Percentiles rank a stretch among this genome's conserved stretches.
These are phyloP conservation scores for Solanum lignicaule DNA, from an alignment of 257 asterid species.

Conservation along the genomic window DNA sequence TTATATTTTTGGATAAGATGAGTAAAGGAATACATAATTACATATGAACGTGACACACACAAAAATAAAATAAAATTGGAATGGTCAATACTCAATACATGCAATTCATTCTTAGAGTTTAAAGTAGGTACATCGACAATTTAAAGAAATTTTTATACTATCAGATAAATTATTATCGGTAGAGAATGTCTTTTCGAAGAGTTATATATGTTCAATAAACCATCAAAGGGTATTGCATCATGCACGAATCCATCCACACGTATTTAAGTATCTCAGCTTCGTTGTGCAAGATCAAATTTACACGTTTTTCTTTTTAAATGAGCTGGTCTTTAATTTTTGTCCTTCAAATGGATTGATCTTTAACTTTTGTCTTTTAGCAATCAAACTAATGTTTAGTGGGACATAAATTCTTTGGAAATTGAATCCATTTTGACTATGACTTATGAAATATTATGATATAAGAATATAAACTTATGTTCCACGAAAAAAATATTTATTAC, in stretches of 20 bases:
- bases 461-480: neutral
- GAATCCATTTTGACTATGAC: fast-evolving
- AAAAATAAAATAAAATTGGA: too few species aligned
- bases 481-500: neutral
- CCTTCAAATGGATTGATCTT: neutral
- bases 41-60: neutral
- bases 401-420: neutral
- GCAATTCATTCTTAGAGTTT: too few species aligned
- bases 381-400: neutral
- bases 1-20: neutral
- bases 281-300: neutral
- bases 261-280: neutral
- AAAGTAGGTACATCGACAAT: too few species aligned
- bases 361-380: neutral
- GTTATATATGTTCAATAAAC: neutral
- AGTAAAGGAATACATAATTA: neutral
- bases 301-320: too few species aligned
- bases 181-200: neutral
- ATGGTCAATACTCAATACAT: too few species aligned
- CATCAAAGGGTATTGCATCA: neutral
- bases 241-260: neutral
- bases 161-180: too few species aligned
- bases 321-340: neutral
- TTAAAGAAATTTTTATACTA: too few species aligned
- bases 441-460: neutral